A percentile compares a stretch with the other conserved stretches of the same genome.
These are phyloP conservation scores for Pouteria campechiana DNA, from an alignment of 179 eudicot genomes.

Conservation along the genomic window DNA sequence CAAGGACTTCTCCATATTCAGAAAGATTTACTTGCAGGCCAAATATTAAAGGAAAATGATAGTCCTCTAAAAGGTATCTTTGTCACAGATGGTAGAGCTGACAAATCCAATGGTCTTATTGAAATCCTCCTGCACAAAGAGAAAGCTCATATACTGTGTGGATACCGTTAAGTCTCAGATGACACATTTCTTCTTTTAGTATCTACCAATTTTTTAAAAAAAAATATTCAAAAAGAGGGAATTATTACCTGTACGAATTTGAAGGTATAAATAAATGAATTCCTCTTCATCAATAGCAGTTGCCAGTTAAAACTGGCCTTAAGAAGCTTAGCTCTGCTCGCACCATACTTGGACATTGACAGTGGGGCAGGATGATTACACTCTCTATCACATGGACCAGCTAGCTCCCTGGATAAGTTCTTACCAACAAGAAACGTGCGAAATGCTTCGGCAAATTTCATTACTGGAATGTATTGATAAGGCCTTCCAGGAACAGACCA, in stretches of 20 bases:
- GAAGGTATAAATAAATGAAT: slow-evolving; percentile 42
- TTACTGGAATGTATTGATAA: slow-evolving; percentile 51
- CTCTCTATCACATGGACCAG: slow-evolving; percentile 41
- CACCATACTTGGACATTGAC: slow-evolving; percentile 53
- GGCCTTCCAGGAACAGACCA: slow-evolving; percentile 31
- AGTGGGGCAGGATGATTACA: slow-evolving; percentile 59
- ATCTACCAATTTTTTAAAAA: no score
- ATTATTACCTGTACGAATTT: slow-evolving; percentile 49
- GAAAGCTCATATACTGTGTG: no score
- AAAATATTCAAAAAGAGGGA: no score
- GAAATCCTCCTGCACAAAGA: no score
- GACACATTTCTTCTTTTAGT: no score
- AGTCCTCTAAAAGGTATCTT: no score
- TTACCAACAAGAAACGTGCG: slow-evolving; percentile 39
- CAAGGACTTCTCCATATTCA: no score
- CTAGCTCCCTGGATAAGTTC: slow-evolving; percentile 34
- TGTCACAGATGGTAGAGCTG: no score
- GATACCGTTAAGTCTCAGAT: no score
- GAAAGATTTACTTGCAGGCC: no score
- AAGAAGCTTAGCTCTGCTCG: slow-evolving; percentile 40
- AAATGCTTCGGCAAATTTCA: slow-evolving; percentile 62
- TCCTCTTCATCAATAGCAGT: slow-evolving; percentile 53
- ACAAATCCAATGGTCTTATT: no score
- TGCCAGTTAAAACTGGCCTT: slow-evolving; percentile 75
- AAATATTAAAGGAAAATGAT: no score